Evolutionary conservation across 176 grass and related monocot species (phyloP).

Genomic region (Tuctoria greenei): DNA sequence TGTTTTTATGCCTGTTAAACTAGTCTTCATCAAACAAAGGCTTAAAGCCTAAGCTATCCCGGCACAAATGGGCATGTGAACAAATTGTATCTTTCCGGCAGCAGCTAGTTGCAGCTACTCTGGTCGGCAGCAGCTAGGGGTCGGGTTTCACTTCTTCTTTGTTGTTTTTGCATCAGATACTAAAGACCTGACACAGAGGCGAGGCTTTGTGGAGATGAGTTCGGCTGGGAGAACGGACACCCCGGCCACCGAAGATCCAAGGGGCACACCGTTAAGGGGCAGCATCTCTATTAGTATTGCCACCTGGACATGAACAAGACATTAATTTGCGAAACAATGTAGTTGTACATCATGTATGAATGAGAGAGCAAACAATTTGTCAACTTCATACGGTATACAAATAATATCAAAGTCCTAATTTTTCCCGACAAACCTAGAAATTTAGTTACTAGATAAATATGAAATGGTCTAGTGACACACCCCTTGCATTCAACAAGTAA

Average conservation of each 20-base stretch:
- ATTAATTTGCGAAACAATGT: slow-evolving; percentile 12
- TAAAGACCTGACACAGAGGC: slow-evolving; percentile 63
- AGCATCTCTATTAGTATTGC: slow-evolving; percentile 81
- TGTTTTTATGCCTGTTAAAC: slow-evolving; percentile 12
- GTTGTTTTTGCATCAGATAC: slow-evolving; percentile 53
- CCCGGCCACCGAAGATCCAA: slow-evolving; percentile 60
- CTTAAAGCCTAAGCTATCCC: background rate
- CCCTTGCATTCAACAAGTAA: slow-evolving; percentile 20
- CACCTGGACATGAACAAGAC: slow-evolving; percentile 45
- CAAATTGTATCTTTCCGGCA: background rate
- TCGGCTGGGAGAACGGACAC: slow-evolving; percentile 58
- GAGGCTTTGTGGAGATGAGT: slow-evolving; percentile 62
- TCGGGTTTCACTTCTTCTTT: slow-evolving; percentile 46
- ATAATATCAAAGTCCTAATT: background rate
- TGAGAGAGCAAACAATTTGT: background rate
- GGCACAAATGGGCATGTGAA: background rate
- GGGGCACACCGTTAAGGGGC: slow-evolving; percentile 62
- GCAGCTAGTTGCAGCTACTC: slow-evolving; percentile 2
- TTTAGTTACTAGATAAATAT: background rate
- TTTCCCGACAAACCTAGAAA: background rate
- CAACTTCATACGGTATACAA: background rate
- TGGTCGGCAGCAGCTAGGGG: background rate
- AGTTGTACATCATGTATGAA: background rate
- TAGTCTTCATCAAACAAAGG: background rate
- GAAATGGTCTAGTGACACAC: slow-evolving; percentile 27